A percentile compares a stretch with the other conserved stretches of the same genome.
Evolutionary conservation across 2,329 filamentous ascomycete genomes (phyloP).

Genomic region (Incumbomyces lentus): DNA sequence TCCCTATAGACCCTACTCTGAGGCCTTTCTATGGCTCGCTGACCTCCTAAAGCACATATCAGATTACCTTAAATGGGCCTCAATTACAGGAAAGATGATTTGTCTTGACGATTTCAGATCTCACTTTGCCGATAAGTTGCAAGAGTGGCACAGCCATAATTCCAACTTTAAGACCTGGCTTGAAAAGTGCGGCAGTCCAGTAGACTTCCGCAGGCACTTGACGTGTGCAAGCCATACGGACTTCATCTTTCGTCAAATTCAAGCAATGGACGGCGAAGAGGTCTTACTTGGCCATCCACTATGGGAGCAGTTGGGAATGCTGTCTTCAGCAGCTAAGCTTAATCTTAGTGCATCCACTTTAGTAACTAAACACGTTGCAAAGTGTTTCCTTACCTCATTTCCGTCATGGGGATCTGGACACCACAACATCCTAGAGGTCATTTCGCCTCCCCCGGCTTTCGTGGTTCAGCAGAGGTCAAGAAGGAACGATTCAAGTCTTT

Average conservation of each 20-base stretch:
- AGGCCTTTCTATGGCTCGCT: slow-evolving; percentile 59
- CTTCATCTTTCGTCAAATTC: slow-evolving; percentile 57
- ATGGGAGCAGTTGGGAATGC: slow-evolving; percentile 43
- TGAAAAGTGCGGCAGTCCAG: slow-evolving; percentile 28
- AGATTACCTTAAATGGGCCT: slow-evolving; percentile 44
- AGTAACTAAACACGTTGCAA: slow-evolving; percentile 59
- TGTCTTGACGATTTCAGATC: slow-evolving; percentile 47
- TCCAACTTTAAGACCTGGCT: slow-evolving; percentile 47
- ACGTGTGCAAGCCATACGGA: slow-evolving; percentile 41
- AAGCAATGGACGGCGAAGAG: slow-evolving; percentile 35
- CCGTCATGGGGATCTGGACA: slow-evolving; percentile 35
- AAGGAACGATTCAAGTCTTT: not conserved
- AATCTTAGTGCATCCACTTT: slow-evolving; percentile 39
- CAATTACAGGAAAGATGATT: slow-evolving; percentile 27
- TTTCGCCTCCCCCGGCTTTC: slow-evolving; percentile 35
- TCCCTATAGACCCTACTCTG: slow-evolving; percentile 54
- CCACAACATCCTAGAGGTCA: slow-evolving; percentile 39
- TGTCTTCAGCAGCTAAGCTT: slow-evolving; percentile 24
- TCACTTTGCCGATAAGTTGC: slow-evolving; percentile 35
- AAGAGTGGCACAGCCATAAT: slow-evolving; percentile 33
- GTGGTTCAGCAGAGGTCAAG: slow-evolving; percentile 1
- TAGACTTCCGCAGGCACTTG: slow-evolving; percentile 55
- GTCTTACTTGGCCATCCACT: slow-evolving; percentile 32
- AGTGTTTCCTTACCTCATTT: slow-evolving; percentile 42
- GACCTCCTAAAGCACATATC: slow-evolving; percentile 62